phyloP scores from a whole-genome alignment of 129 eudicot species.

The Chrysanthemum lavandulifolium region DNA sequence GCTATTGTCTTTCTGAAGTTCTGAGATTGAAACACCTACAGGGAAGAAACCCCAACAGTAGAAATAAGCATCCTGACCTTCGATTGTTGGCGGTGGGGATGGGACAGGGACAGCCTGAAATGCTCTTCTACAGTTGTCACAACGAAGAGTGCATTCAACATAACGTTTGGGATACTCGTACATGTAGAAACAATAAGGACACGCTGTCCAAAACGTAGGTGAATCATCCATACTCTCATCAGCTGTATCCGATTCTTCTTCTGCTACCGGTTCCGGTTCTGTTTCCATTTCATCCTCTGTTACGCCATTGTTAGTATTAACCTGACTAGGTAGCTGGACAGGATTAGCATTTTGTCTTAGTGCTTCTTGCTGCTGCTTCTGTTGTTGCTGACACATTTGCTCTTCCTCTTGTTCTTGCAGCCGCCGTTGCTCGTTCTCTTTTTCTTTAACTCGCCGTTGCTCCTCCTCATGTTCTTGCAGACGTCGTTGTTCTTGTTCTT shows the following conservation, averaged over 20 bases:
- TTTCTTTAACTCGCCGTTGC: background rate
- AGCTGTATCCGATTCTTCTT: constrained; percentile 2
- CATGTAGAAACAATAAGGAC: constrained; percentile 79
- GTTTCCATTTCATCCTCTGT: constrained; percentile 26
- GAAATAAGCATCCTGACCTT: constrained; percentile 58
- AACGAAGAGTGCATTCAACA: constrained; percentile 63
- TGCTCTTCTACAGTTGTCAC: constrained; percentile 76
- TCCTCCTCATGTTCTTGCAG: too few species aligned
- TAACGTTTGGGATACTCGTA: constrained; percentile 61
- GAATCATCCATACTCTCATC: constrained; percentile 36
- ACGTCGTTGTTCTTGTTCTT: background rate
- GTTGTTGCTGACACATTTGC: constrained; percentile 7
- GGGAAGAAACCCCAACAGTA: constrained; percentile 90
- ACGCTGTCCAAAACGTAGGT: constrained; percentile 76
- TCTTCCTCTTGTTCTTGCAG: background rate
- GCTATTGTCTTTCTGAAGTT: constrained; percentile 41
- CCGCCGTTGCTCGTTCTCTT: background rate
- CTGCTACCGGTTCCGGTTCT: background rate
- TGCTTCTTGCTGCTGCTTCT: constrained; percentile 6
- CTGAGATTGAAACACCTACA: constrained; percentile 58
- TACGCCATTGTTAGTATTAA: constrained; percentile 29
- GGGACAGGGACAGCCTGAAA: constrained; percentile 76
- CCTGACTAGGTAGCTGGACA: constrained; percentile 12
- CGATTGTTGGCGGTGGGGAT: constrained; percentile 53
- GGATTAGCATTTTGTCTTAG: constrained; percentile 11